phyloP scores from a whole-genome alignment of 2,329 filamentous ascomycete genomes.

The Colletotrichum sublineola region DNA sequence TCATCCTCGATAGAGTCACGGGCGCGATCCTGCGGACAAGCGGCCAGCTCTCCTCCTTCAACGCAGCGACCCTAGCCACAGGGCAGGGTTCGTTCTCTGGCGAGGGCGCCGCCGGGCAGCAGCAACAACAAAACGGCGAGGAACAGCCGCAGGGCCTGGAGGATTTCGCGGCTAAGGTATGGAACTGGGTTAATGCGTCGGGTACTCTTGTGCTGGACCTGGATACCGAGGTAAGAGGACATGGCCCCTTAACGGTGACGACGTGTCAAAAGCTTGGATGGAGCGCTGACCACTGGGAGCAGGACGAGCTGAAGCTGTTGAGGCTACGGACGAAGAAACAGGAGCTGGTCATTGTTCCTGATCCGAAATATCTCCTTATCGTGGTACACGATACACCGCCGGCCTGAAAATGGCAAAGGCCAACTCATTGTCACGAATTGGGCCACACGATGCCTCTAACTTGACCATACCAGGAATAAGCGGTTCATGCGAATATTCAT shows the following conservation, averaged over 20 bases:
- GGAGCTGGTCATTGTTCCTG: constrained; percentile 86
- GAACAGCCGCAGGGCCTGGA: constrained; percentile 67
- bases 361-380: constrained; percentile 82
- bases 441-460: background rate
- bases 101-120: constrained; percentile 53
- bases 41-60: constrained; percentile 73
- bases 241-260: background rate
- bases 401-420: constrained; percentile 57
- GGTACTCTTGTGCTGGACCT: constrained; percentile 79
- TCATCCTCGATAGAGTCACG: constrained; percentile 79
- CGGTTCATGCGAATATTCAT: background rate
- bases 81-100: constrained; percentile 56
- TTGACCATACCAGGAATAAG: constrained; percentile 3
- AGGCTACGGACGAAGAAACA: constrained; percentile 86
- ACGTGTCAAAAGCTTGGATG: background rate
- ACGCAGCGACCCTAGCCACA: constrained; percentile 30
- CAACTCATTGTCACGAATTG: constrained; percentile 1
- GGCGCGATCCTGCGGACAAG: constrained; percentile 82
- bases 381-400: constrained; percentile 86
- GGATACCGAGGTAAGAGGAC: constrained; percentile 72
- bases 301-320: constrained; percentile 83
- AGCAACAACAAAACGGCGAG: constrained; percentile 58
- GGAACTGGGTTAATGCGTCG: constrained; percentile 79
- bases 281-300: constrained; percentile 13
- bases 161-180: constrained; percentile 82